Conservation (phyloP, 495 filamentous ascomycete species). For the Durotheca rogersii region DNA sequence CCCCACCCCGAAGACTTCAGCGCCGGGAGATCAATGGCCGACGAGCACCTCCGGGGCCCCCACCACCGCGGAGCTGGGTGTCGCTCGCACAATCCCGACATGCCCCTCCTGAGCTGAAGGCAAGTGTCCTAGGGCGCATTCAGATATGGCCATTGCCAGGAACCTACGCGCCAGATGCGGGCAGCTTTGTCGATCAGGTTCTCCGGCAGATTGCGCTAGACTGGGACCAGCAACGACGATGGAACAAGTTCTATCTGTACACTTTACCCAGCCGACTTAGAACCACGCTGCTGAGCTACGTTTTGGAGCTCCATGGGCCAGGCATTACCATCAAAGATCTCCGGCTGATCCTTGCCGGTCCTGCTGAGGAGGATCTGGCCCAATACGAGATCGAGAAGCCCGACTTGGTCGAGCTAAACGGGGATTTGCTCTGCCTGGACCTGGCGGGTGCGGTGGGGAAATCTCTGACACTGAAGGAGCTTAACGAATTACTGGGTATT, state of each 20-base stretch:
- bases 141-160: constrained; percentile 39
- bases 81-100: constrained; percentile 32
- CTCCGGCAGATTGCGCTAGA: constrained; percentile 64
- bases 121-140: constrained; percentile 1
- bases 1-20: constrained; percentile 58
- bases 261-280: constrained; percentile 64
- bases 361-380: constrained; percentile 27
- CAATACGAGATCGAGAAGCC: constrained; percentile 29
- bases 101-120: constrained; percentile 12
- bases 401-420: constrained; percentile 43
- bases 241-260: constrained; percentile 66
- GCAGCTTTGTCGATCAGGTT: constrained; percentile 57
- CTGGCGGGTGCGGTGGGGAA: constrained; percentile 60
- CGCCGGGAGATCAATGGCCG: constrained; percentile 45
- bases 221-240: constrained; percentile 67
- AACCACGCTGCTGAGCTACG: constrained; percentile 60
- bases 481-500: constrained; percentile 55
- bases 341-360: constrained; percentile 39
- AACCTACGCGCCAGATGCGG: constrained; percentile 39
- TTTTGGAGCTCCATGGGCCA: constrained; percentile 52
- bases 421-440: constrained; percentile 62
- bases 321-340: constrained; percentile 50
- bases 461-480: constrained; percentile 59
- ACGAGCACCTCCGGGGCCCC: constrained; percentile 63
- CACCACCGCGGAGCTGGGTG: constrained; percentile 72